Evolutionary conservation across 2,329 filamentous ascomycete species (phyloP).

Genomic region (Alternaria angustiovoidea): DNA sequence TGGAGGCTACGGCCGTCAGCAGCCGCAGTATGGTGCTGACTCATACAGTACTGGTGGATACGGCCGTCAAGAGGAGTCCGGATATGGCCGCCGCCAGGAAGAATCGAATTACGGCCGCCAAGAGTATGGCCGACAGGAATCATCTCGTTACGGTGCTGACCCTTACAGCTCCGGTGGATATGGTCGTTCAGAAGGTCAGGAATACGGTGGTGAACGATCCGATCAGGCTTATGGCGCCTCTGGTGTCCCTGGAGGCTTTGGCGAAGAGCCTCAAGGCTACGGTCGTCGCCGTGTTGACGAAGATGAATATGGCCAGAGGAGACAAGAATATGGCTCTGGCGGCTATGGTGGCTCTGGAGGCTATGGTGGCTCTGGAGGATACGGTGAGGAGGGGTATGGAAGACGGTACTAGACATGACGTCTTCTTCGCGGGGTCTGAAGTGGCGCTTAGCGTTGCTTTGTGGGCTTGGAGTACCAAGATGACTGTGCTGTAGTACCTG

Average conservation of each 20-base stretch:
- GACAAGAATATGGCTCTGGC: slow-evolving; percentile 29
- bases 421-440: not conserved
- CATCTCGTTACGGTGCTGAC: slow-evolving; percentile 8
- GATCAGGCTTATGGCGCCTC: slow-evolving; percentile 20
- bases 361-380: slow-evolving; percentile 5
- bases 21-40: slow-evolving; percentile 7
- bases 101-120: slow-evolving; percentile 10
- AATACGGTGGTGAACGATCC: slow-evolving; percentile 21
- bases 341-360: slow-evolving; percentile 9
- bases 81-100: slow-evolving; percentile 18
- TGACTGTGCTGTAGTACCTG: slow-evolving; percentile 3
- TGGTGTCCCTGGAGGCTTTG: slow-evolving; percentile 22
- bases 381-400: slow-evolving; percentile 32
- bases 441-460: not conserved
- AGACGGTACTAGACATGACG: slow-evolving; percentile 25
- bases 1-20: slow-evolving; percentile 15
- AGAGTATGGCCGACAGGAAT: slow-evolving; percentile 18
- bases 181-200: slow-evolving; percentile 18
- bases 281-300: slow-evolving; percentile 22
- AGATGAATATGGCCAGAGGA: slow-evolving; percentile 24
- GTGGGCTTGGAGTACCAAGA: slow-evolving; percentile 7
- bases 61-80: slow-evolving; percentile 15
- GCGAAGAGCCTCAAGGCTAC: slow-evolving; percentile 19
- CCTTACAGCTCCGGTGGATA: slow-evolving; percentile 22
- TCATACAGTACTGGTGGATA: slow-evolving; percentile 14